Evolutionary conservation across 2,329 filamentous ascomycete genomes (phyloP).

Genomic region (Zarea fungicola): DNA sequence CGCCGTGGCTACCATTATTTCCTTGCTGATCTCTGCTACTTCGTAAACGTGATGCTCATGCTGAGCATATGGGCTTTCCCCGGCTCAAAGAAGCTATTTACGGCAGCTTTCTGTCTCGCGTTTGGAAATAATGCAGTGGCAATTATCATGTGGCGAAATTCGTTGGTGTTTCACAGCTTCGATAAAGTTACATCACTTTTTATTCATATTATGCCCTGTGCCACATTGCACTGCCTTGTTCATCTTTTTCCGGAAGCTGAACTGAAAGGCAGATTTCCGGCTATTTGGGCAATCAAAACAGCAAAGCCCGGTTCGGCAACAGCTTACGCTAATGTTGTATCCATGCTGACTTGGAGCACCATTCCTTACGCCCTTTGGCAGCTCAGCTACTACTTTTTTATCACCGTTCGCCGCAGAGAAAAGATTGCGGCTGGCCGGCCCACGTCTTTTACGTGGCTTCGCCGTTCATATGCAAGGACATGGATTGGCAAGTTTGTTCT

Average conservation of each 20-base stretch:
- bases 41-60: constrained; percentile 83
- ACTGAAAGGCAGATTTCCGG: constrained; percentile 71
- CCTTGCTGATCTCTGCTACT: constrained; percentile 94
- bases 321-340: constrained; percentile 69
- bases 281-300: constrained; percentile 74
- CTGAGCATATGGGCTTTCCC: constrained; percentile 89
- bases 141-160: constrained; percentile 99
- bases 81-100: constrained; percentile 82
- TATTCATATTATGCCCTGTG: constrained; percentile 98
- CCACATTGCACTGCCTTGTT: constrained; percentile 84
- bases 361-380: constrained; percentile 94
- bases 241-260: constrained; percentile 66
- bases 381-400: constrained; percentile 85
- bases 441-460: constrained; percentile 96
- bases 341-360: constrained; percentile 93
- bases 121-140: constrained; percentile 96
- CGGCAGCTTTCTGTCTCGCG: constrained; percentile 84
- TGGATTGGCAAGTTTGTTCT: constrained; percentile 86
- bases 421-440: constrained; percentile 94
- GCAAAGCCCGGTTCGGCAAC: constrained; percentile 65
- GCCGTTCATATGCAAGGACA: constrained; percentile 81
- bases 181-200: constrained; percentile 99
- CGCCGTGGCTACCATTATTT: constrained; percentile 95
- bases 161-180: constrained; percentile 94
- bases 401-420: constrained; percentile 88